Percentiles rank a stretch among this genome's conserved stretches.
These are phyloP conservation scores for Pythium aphanidermatum DNA, from an alignment of 352 stramenopile species.

Conservation along the genomic window DNA sequence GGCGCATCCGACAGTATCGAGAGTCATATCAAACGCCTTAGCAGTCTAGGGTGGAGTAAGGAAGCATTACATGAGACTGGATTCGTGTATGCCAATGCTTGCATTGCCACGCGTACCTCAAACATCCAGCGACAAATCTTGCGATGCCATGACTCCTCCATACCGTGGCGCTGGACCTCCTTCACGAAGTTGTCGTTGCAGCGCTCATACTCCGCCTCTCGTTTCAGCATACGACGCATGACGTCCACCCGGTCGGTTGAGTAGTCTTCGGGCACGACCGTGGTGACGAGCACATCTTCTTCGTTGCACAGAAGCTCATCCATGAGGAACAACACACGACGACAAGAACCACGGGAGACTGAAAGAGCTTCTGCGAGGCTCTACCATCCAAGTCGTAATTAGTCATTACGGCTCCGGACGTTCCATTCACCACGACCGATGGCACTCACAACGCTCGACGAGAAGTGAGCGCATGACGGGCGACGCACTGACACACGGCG, in stretches of 20 bases:
- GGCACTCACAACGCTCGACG: conserved; percentile 25
- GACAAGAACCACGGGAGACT: not conserved
- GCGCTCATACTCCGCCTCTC: conserved; percentile 17
- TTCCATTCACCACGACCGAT: no score
- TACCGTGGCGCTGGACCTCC: conserved; percentile 31
- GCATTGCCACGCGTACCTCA: conserved; percentile 18
- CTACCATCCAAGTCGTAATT: conserved; percentile 1
- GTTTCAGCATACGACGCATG: conserved; percentile 21
- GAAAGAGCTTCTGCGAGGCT: conserved; percentile 5
- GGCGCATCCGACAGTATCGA: conserved; percentile 38
- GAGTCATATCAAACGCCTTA: conserved; percentile 40
- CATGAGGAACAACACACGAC: conserved; percentile 7
- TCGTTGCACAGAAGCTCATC: conserved; percentile 30
- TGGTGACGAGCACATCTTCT: conserved; percentile 15
- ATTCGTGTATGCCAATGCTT: not conserved
- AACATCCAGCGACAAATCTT: conserved; percentile 53
- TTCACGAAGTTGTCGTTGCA: conserved; percentile 28
- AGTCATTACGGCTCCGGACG: not conserved
- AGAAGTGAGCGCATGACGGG: conserved; percentile 22
- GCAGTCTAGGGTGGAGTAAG: no score
- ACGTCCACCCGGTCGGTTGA: conserved; percentile 16
- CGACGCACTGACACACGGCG: no score
- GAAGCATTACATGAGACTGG: no score
- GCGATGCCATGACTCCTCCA: conserved; percentile 33
- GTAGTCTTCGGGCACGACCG: not conserved